phyloP scores from a whole-genome alignment of 495 filamentous ascomycete genomes.

The Hypoxylon rickii region DNA sequence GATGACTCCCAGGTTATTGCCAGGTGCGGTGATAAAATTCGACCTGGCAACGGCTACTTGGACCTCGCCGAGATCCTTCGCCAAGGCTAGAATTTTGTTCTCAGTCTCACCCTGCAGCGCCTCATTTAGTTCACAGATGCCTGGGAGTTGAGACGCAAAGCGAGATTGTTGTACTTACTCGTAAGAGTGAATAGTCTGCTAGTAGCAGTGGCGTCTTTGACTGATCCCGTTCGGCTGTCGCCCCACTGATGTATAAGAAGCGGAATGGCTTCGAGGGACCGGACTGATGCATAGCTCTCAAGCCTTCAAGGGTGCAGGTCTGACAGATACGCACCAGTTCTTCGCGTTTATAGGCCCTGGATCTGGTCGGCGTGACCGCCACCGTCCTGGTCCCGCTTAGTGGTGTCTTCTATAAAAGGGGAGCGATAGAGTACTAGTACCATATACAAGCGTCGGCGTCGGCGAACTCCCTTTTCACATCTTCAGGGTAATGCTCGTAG shows the following conservation, averaged over 20 bases:
- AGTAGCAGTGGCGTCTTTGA: slow-evolving; percentile 41
- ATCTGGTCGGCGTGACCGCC: slow-evolving; percentile 47
- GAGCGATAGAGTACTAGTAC: too few relatives aligned
- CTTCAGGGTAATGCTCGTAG: slow-evolving; percentile 48
- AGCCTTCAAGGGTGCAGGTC: slow-evolving; percentile 45
- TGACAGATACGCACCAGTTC: slow-evolving; percentile 51
- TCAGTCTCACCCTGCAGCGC: slow-evolving; percentile 48
- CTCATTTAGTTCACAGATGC: not conserved
- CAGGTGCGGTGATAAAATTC: slow-evolving; percentile 43
- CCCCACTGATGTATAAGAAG: slow-evolving; percentile 57
- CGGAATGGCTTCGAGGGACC: slow-evolving; percentile 41
- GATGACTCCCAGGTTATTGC: slow-evolving; percentile 13
- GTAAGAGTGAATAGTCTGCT: slow-evolving; percentile 49
- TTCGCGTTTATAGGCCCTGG: slow-evolving; percentile 41
- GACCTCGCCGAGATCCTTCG: slow-evolving; percentile 39
- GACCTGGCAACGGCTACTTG: slow-evolving; percentile 47
- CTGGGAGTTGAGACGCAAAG: not conserved
- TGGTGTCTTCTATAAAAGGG: not conserved
- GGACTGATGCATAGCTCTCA: slow-evolving; percentile 44
- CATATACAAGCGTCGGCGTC: slow-evolving; percentile 58
- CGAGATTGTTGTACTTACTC: slow-evolving; percentile 20
- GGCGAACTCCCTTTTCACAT: slow-evolving; percentile 46
- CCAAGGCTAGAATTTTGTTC: slow-evolving; percentile 45
- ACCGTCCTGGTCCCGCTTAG: slow-evolving; percentile 45
- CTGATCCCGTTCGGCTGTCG: slow-evolving; percentile 44